These are phyloP conservation scores for Rhinocladiella similis DNA, from an alignment of 2,329 filamentous ascomycete species.

Conservation along the genomic window DNA sequence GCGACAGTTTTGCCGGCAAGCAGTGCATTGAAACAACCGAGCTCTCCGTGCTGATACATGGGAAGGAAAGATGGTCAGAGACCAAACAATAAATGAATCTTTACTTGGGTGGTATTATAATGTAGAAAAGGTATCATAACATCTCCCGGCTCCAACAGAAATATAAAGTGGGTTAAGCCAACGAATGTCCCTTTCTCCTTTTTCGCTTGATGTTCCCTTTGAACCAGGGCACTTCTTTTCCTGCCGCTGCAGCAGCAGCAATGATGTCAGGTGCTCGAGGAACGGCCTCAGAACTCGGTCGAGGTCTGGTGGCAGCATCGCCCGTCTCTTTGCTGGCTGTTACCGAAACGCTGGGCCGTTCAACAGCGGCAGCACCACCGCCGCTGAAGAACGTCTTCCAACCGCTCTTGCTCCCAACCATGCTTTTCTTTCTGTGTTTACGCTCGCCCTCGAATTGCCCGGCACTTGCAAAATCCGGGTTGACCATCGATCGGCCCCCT, in stretches of 20 bases:
- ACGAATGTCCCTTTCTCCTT: not conserved
- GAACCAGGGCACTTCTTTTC: conserved; percentile 25
- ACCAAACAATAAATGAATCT: no score
- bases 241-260: conserved; percentile 15
- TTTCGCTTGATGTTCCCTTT: conserved; percentile 10
- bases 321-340: not conserved
- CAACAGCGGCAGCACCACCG: conserved; percentile 45
- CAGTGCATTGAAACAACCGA: no score
- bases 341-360: conserved; percentile 1
- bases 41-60: no score
- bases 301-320: conserved; percentile 23
- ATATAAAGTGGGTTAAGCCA: not conserved
- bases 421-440: conserved; percentile 20
- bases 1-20: no score
- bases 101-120: no score
- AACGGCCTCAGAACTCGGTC: not conserved
- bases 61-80: no score
- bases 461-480: conserved; percentile 27
- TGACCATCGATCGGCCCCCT: conserved; percentile 27
- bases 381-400: conserved; percentile 40
- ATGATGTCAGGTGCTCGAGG: conserved; percentile 14
- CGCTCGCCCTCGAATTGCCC: conserved; percentile 27
- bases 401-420: conserved; percentile 20
- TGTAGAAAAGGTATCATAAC: not conserved
- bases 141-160: not conserved